These are phyloP conservation scores for Anastatica hierochuntica DNA, from an alignment of 345 rosid species.

Conservation along the genomic window DNA sequence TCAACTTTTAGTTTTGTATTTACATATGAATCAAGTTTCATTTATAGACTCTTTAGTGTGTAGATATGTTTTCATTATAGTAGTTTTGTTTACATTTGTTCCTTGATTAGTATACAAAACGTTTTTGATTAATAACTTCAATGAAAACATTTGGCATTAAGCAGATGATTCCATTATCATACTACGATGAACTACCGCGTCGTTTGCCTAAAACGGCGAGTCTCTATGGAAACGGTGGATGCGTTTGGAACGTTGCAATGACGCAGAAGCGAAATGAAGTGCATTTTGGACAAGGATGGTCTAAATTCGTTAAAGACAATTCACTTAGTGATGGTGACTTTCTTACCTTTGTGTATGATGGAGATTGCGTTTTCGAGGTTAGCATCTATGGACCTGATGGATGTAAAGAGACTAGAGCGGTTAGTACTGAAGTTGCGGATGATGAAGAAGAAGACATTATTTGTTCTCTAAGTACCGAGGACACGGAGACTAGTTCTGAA, in stretches of 20 bases:
- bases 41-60: not conserved
- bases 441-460: not conserved
- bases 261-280: not conserved
- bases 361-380: slow-evolving; percentile 16
- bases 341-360: slow-evolving; percentile 14
- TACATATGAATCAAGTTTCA: not conserved
- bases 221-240: slow-evolving; percentile 15
- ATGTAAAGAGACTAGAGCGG: slow-evolving; percentile 1
- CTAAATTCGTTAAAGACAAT: slow-evolving; percentile 12
- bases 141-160: not conserved
- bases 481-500: not conserved
- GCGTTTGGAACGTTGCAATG: slow-evolving; percentile 4
- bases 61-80: not conserved
- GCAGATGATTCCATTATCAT: slow-evolving; percentile 6
- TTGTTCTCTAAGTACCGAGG: not conserved
- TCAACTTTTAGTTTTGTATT: not conserved
- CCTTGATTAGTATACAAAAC: not conserved
- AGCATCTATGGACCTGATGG: slow-evolving; percentile 6
- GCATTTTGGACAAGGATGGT: slow-evolving; percentile 1
- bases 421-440: no score
- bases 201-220: not conserved
- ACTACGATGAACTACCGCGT: slow-evolving; percentile 5
- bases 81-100: not conserved
- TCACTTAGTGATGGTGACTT: slow-evolving; percentile 11
- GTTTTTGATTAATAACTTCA: no score